Base-by-base conservation (phyloP, 176 grass and related monocot genomes). In the Poa annua region DNA sequence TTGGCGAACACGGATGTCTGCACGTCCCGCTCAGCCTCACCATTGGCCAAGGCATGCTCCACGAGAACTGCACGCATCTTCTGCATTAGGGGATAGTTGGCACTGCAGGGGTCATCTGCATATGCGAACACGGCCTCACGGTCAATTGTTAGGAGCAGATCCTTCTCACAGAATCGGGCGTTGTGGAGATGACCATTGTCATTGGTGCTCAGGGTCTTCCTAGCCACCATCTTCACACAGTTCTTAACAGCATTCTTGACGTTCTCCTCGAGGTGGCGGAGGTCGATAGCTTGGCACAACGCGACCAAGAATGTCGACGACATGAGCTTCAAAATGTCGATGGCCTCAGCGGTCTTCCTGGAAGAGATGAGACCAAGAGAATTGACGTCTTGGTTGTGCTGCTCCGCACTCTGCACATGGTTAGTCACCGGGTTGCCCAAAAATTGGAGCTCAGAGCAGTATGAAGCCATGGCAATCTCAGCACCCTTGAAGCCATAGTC, bases 401-500 rank as follows among this genome's bases (percentile, higher is more conserved):
- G 91, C 86, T 97, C 95, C 3, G 95, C 95, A 48, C 95, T 97
- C 87, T 97, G 95, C 15, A 97, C 95, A 49, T 97, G 92, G 88
- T 88, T 94, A 38, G 92, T 97, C 17, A 97, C 95, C 0, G 95
- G 95, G 84, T 97, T 97, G 35, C 48, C 95, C 14, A 50, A 16
- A 16, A 50, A 50, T 50, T 97, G 94, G 74, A 97, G 88, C 83
- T 97, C 94, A 0, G 94, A 97, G 89, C 94, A 97, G 86, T 97
- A 97, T 1, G 94, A 86, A 0, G 94, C 92, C 94, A 97, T 97
- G 63, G 94, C 92, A 45, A 97, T 94, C 84, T 97, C 94, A 17
- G 92, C 92, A 34, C 94, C 94, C 88, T 97, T 97, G 81, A 97
- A 92, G 0, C 94, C 94, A 62, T 97, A 97, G 86, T 97, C 94